phyloP scores from a whole-genome alignment of 768 basidiomycete genomes.

The Dentipellis fragilis region DNA sequence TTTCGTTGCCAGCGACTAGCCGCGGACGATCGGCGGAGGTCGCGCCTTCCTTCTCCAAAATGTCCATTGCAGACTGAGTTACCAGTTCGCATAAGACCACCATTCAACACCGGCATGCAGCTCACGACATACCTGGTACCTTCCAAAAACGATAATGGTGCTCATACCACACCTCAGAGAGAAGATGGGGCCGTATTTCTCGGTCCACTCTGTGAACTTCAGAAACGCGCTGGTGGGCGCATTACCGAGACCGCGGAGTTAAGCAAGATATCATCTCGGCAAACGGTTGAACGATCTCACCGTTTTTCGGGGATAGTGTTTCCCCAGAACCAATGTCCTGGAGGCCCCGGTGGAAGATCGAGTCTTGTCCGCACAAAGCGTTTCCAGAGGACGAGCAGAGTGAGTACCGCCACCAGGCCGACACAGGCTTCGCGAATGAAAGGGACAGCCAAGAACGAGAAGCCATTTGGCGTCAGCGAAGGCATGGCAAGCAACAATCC shows the following conservation, averaged over 20 bases:
- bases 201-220: constrained; percentile 39
- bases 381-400: neutral
- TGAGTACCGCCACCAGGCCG: neutral
- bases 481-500: too few species aligned
- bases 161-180: constrained; percentile 41
- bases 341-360: constrained; percentile 6
- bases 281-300: neutral
- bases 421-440: neutral
- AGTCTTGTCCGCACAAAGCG: neutral
- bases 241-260: neutral
- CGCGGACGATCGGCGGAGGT: constrained; percentile 27
- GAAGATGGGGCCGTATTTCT: constrained; percentile 53
- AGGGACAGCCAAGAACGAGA: neutral
- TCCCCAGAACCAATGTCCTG: constrained; percentile 6
- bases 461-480: neutral
- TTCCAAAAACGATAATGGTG: constrained; percentile 34
- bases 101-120: neutral
- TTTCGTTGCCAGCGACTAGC: constrained; percentile 24
- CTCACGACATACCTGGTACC: constrained; percentile 15
- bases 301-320: neutral
- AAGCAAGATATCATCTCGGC: neutral
- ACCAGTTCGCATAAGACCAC: neutral
- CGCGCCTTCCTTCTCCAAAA: constrained; percentile 30
- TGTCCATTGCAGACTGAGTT: constrained; percentile 27
- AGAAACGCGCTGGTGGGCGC: neutral